Percentiles rank a stretch among this genome's conserved stretches.
Conservation (phyloP, 805 yeast genomes). For the Yamadazyma laniorum region DNA sequence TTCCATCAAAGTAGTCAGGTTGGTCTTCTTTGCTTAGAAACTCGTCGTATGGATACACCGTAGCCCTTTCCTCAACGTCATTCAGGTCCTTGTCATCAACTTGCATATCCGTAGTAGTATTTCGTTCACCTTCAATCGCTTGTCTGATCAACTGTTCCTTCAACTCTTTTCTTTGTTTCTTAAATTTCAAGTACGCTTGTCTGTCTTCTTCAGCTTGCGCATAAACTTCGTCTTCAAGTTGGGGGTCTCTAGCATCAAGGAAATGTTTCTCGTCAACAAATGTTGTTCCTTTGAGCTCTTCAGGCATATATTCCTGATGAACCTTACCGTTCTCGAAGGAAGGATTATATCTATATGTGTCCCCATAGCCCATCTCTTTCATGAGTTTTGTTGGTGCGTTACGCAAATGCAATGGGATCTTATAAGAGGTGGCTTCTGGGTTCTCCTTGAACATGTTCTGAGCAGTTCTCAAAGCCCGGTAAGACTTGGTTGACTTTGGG, state of each 20-base stretch:
- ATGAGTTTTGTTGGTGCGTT: slow-evolving; percentile 93
- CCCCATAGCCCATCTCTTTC: slow-evolving; percentile 84
- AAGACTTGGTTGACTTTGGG: slow-evolving; percentile 80
- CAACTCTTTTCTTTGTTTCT: slow-evolving; percentile 11
- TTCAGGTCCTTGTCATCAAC: slow-evolving; percentile 2
- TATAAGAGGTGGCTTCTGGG: slow-evolving; percentile 59
- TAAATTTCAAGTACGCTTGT: slow-evolving; percentile 20
- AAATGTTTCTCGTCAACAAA: slow-evolving; percentile 59
- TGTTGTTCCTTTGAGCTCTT: slow-evolving; percentile 40
- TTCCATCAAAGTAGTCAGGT: slow-evolving; percentile 39
- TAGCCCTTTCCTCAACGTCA: slow-evolving; percentile 5
- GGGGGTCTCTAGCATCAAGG: slow-evolving; percentile 36
- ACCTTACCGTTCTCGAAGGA: slow-evolving; percentile 69
- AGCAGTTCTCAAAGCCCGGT: slow-evolving; percentile 74
- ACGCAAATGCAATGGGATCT: slow-evolving; percentile 78
- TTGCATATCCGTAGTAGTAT: background rate
- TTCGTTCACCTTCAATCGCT: slow-evolving; percentile 5
- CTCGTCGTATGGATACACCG: slow-evolving; percentile 26
- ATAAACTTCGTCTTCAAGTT: slow-evolving; percentile 15
- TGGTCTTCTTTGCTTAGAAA: slow-evolving; percentile 36
- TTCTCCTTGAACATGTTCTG: slow-evolving; percentile 54
- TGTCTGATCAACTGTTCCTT: slow-evolving; percentile 8
- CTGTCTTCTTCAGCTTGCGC: slow-evolving; percentile 15
- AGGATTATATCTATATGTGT: slow-evolving; percentile 88
- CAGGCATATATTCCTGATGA: slow-evolving; percentile 74